Base-by-base conservation (phyloP, 371 early-diverging fungal species). In the Syncephalis fuscata region DNA sequence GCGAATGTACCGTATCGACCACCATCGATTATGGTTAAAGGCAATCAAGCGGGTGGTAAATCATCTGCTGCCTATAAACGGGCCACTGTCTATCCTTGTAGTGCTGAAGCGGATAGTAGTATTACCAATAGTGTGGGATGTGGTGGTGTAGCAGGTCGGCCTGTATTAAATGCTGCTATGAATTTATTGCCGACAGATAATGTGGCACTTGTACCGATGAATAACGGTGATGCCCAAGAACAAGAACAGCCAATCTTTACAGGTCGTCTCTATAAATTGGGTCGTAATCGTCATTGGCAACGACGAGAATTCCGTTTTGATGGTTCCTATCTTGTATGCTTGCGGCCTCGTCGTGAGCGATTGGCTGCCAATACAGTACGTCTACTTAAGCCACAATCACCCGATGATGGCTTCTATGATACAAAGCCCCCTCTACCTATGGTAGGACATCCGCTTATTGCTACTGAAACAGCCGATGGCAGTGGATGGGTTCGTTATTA, bases 231-330 rank as follows among this genome's bases (percentile, higher is more conserved):
- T 32, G 32, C 4, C 32, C 7, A 32, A 11, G 4, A 4, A 11
- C 32, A 32, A 32, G 32, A 32, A 11, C 32, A 32, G 11, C 41
- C 40, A 21, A 22, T 48, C 2, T n/a, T 48, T 11, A 21, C 19
- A 16, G 49, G 49, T 32, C 9, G 20, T 4, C 49, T 49, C 26
- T 42, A 42, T 25, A 49, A 49, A 22, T 26, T 49, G 44, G 49
- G 49, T 16, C 5, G 49, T 5, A 49, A 49, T 22, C 41, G 44
- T 2, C 44, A 41, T 21, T 49, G 49, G 49, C 49, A 49, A 36
- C 43, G 27, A n/a, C 41, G 49, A 7, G 26, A 41, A 26, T 49
- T 49, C 25, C 49, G 49, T 9, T 23, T 19, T 15, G 49, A 49
- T 20, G 49, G 49, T 2, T 49, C 42, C 7, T 23, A n/a, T 32